phyloP scores from a whole-genome alignment of 495 filamentous ascomycete species.

The Trichocladium antarcticum region DNA sequence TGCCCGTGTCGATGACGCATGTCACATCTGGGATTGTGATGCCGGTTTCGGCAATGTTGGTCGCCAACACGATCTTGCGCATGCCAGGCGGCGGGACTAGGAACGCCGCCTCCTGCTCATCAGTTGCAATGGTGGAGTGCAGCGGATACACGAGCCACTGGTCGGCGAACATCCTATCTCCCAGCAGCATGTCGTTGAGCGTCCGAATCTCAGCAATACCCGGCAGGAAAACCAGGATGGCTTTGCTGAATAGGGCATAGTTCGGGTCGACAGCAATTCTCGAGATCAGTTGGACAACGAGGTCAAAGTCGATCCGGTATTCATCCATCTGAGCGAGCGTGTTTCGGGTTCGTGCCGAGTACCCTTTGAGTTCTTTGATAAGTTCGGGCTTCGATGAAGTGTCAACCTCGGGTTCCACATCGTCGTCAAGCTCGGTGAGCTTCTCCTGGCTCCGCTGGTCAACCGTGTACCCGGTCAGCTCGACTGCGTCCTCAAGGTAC shows the following conservation, averaged over 20 bases:
- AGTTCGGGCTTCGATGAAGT: conserved; percentile 39
- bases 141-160: conserved; percentile 74
- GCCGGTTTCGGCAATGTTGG: conserved; percentile 94
- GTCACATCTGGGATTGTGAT: conserved; percentile 96
- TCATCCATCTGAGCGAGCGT: conserved; percentile 70
- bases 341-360: conserved; percentile 60
- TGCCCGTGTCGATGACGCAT: conserved; percentile 87
- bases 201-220: conserved; percentile 88
- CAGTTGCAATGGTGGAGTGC: conserved; percentile 90
- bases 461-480: conserved; percentile 60
- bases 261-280: conserved; percentile 55
- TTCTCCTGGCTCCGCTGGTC: conserved; percentile 41
- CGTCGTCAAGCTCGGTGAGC: conserved; percentile 44
- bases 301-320: conserved; percentile 72
- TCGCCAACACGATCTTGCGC: conserved; percentile 87
- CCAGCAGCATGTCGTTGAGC: conserved; percentile 67
- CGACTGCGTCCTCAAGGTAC: conserved; percentile 85
- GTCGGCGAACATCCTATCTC: conserved; percentile 55
- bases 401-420: conserved; percentile 40
- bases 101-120: conserved; percentile 90
- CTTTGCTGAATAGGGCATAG: conserved; percentile 66
- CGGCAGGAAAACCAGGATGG: conserved; percentile 87
- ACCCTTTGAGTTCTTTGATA: conserved; percentile 49
- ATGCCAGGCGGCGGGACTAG: conserved; percentile 66
- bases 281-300: conserved; percentile 64